Evolutionary conservation across 1,284 basidiomycete genomes (phyloP), one percentile per base, ranked within the genome.

Genomic region (Laetiporus sulphureus): DNA sequence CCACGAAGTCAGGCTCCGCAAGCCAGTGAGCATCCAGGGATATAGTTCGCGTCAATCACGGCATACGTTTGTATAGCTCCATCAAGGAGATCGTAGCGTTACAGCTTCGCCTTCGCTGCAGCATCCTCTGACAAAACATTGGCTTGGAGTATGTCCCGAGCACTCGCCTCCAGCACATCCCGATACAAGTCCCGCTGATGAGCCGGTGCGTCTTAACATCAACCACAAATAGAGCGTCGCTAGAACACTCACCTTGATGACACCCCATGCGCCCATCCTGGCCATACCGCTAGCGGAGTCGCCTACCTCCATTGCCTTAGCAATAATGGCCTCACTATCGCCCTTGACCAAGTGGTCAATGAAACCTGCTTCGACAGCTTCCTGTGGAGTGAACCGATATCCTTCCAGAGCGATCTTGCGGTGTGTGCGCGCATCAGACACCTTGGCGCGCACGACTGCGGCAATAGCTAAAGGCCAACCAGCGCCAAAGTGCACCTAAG

Each of bases 391-490:
- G 64, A 91, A 94, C 31, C 89, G 75, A 53, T 90, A 77, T 1
- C 88, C 93, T 55, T 92, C 88, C 5, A 95, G 70, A 8, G 84
- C 77, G 24, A 92, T 80, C 56, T 88, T 83, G 30, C 91, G 79
- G 15, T 83, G 74, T 4, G 83, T 55, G 13, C 61, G 62, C 21
- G 73, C 69, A 52, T 78, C 69, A 2, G 78, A 67, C 16, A 90
- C 67, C 55, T 91, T 92, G 23, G 75, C 69, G 8, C 71, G 70
- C 18, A 92, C 63, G 30, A 93, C 61, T 4, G 75, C 70, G 4
- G 78, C 71, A 52, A 93, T 81, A 0, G 83, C 82, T 41, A 77
- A 68, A 0, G 91, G 90, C 70, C 87, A 80, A 0, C 78, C 71
- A 10, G 89, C 85, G 35, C 89, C 90, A 54, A 93, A 91, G 57